Evolutionary conservation across 2,329 filamentous ascomycete genomes (phyloP).

Genomic region (Trichoderma gracile): DNA sequence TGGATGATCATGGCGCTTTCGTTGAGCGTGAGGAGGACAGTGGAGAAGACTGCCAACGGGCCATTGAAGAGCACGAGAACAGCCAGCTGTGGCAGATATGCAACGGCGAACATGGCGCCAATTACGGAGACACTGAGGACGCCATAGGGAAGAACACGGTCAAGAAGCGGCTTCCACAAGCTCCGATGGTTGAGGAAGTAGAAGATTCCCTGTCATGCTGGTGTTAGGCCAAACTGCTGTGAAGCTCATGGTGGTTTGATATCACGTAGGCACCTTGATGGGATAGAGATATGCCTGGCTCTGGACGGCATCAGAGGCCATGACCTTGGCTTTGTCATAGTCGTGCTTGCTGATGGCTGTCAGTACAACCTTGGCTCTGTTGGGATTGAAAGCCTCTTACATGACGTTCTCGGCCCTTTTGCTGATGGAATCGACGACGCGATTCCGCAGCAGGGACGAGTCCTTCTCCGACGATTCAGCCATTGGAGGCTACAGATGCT

Average conservation of each 20-base stretch:
- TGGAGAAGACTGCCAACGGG: slow-evolving; percentile 73
- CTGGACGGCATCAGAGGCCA: slow-evolving; percentile 68
- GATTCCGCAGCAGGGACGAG: slow-evolving; percentile 33
- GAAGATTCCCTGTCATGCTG: slow-evolving; percentile 54
- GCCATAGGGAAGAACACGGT: slow-evolving; percentile 61
- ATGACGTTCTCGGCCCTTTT: slow-evolving; percentile 53
- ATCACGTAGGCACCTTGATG: slow-evolving; percentile 55
- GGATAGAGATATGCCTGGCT: slow-evolving; percentile 87
- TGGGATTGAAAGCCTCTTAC: slow-evolving; percentile 36
- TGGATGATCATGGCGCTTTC: slow-evolving; percentile 62
- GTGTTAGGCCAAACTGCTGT: not conserved
- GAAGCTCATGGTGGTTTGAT: not conserved
- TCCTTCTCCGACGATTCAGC: slow-evolving; percentile 24
- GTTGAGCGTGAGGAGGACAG: slow-evolving; percentile 65
- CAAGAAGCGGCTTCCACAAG: slow-evolving; percentile 61
- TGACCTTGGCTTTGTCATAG: slow-evolving; percentile 61
- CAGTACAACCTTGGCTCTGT: not conserved
- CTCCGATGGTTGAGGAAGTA: slow-evolving; percentile 59
- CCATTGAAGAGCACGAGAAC: slow-evolving; percentile 83
- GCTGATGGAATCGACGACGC: slow-evolving; percentile 44
- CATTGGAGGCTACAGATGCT: slow-evolving; percentile 17
- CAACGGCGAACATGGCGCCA: slow-evolving; percentile 80
- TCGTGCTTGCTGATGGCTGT: slow-evolving; percentile 61
- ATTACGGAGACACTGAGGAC: slow-evolving; percentile 72
- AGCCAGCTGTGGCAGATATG: slow-evolving; percentile 82